Evolutionary conservation across 1,284 basidiomycete genomes (phyloP), one percentile per base, ranked within the genome.

Genomic region (Lignosus rhinocerotis): DNA sequence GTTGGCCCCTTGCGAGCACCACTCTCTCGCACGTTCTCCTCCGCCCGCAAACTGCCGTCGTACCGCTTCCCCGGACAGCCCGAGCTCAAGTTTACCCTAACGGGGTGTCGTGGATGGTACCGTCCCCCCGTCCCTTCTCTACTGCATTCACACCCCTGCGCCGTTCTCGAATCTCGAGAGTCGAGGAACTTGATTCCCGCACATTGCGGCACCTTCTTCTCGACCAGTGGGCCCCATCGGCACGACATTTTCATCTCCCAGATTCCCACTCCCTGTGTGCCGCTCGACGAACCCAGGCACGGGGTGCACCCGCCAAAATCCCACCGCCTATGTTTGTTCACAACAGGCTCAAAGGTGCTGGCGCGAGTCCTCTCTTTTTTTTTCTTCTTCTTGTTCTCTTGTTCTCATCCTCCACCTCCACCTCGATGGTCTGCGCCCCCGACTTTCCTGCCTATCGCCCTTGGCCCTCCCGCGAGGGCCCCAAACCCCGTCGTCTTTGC

Each of bases 101-200:
- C 62, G 32, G 53, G 60, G 59, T 55, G 56, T 60, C 55, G 45
- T 64, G 54, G 54, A 61, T 59, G 56, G 53, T 48, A 58, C 57
- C 57, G 34, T 46, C 36, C 57, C 41, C 55, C 41, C 51, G 51
- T 47, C 47, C 53, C 54, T 46, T 46, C 44, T 51, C 49, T 51
- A 17, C 36, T 25, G 49, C 30, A 11, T 48, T 36, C 25, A 25
- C 25, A 25, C 25, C 55, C 44, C 46, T 21, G 10, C 49, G 17
- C 55, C 50, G 46, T 58, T 63, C 61, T 58, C 53, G 58, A 63
- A 41, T 30, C 48, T 11, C 36, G 36, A 14, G 6, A 14, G 25
- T 41, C 53, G 50, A 56, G 50, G 47, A 39, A 25, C 21, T 17
- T 31, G 49, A 34, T 33, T 52, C 44, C 38, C 48, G 34, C 49